Percentiles rank a stretch among this genome's conserved stretches.
phyloP scores from a whole-genome alignment of 495 filamentous ascomycete species.

The Podospora anserina region DNA sequence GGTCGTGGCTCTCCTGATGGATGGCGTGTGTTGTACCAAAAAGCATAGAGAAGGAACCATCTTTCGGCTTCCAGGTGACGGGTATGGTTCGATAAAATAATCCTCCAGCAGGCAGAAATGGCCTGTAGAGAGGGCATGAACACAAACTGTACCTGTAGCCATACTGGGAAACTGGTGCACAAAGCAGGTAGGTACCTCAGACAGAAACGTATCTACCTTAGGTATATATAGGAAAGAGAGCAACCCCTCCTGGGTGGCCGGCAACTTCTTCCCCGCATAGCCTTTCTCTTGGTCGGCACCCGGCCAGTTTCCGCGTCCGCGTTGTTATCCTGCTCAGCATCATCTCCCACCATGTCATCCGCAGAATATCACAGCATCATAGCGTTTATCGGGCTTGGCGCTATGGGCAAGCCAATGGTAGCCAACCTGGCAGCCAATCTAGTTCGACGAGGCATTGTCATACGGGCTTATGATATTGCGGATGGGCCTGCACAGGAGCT shows the following conservation, averaged over 20 bases:
- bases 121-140: constrained; percentile 45
- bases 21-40: constrained; percentile 35
- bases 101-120: constrained; percentile 41
- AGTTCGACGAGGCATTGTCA: not conserved
- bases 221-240: not conserved
- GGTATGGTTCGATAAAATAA: constrained; percentile 37
- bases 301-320: not conserved
- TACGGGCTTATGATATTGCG: constrained; percentile 45
- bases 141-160: constrained; percentile 36
- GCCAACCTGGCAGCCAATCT: constrained; percentile 38
- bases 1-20: constrained; percentile 14
- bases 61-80: constrained; percentile 22
- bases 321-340: constrained; percentile 8
- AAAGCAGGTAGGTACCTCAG: no score
- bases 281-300: not conserved
- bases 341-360: constrained; percentile 32
- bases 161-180: no score
- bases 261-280: constrained; percentile 43
- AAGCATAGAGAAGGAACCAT: constrained; percentile 33
- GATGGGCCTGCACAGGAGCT: constrained; percentile 33
- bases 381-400: constrained; percentile 27
- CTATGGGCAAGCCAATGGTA: constrained; percentile 49
- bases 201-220: no score
- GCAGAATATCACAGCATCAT: not conserved
- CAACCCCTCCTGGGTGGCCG: not conserved